Base-by-base conservation (phyloP, 768 basidiomycete species). In the Naganishia antarctica region DNA sequence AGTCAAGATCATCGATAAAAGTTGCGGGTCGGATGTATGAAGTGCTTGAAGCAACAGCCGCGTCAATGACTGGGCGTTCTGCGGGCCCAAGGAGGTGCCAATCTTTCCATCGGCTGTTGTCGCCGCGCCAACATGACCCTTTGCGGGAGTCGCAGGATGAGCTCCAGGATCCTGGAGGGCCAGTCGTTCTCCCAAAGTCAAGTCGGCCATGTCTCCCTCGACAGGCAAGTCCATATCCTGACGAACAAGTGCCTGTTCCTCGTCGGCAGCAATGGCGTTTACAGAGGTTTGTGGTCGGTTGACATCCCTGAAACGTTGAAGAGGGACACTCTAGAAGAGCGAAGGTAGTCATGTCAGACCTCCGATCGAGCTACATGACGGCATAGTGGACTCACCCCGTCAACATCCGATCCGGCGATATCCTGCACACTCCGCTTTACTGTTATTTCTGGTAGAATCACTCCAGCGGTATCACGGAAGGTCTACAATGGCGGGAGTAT, bases 21-120 rank as follows among this genome's bases (percentile, higher is more conserved):
- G 80, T 11, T 85, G 84, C 2, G 88, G 84, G 80, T 99, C 96
- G 21, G 89, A 87, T 0, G 96, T 97, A 76, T 99, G 96, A 28
- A 99, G 79, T 0, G 96, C 94, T 79, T 99, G 96, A 64, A 94
- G 89, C 51, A 99, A 82, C 28, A 94, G 93, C 61, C 91, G 87
- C 28, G 94, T 90, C 65, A 98, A 83, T 0, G 94, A 93, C 68
- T 87, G 85, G 0, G 90, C 85, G 40, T 92, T 89, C 47, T 76
- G 73, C 2, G 73, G 71, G 16, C 72, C 72, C 34, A 69, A 71
- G 6, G 53, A 58, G 46, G 67, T 60, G 8, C 60, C 43, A 31
- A 23, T 41, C 18, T 53, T 51, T 45, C 25, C 49, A 48, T 57
- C 53, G 29, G 25, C 40, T 16, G 28, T 21, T 32, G 61, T 63